These are phyloP conservation scores for Irpex sp. DNA, from an alignment of 1,284 basidiomycete species.

Conservation along the genomic window DNA sequence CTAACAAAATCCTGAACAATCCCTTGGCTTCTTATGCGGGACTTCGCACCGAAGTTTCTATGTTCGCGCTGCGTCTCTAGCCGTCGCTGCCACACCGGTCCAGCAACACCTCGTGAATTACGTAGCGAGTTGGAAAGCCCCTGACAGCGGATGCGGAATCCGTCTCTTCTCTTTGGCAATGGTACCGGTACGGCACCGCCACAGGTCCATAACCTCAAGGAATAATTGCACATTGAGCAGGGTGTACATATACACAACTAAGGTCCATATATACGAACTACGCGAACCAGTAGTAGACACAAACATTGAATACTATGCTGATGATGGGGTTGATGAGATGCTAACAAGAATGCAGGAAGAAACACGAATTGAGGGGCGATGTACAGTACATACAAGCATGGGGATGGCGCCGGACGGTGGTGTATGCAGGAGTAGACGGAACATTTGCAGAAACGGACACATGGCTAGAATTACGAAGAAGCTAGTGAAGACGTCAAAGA, in stretches of 20 bases:
- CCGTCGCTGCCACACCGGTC: not conserved
- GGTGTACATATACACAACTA: no score
- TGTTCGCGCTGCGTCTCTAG: not conserved
- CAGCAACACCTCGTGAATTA: not conserved
- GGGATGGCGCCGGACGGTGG: not conserved
- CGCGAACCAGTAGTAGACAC: not conserved
- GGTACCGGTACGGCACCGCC: no score
- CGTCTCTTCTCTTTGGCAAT: no score
- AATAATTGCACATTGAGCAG: no score
- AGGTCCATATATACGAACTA: not conserved
- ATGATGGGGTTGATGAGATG: not conserved
- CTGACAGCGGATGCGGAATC: no score
- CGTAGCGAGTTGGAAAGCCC: no score
- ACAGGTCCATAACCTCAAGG: no score
- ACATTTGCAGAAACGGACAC: not conserved
- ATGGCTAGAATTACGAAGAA: not conserved
- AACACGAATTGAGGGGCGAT: not conserved
- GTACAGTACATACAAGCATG: not conserved
- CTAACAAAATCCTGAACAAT: not conserved
- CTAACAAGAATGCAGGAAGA: not conserved
- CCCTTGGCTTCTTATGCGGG: not conserved
- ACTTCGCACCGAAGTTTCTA: not conserved
- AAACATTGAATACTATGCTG: not conserved
- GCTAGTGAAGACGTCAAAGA: not conserved
- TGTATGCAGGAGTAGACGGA: not conserved